Evolutionary conservation across 2,329 filamentous ascomycete genomes (phyloP), one percentile per base, ranked within the genome.

Genomic region (Epichloe bromicola): DNA sequence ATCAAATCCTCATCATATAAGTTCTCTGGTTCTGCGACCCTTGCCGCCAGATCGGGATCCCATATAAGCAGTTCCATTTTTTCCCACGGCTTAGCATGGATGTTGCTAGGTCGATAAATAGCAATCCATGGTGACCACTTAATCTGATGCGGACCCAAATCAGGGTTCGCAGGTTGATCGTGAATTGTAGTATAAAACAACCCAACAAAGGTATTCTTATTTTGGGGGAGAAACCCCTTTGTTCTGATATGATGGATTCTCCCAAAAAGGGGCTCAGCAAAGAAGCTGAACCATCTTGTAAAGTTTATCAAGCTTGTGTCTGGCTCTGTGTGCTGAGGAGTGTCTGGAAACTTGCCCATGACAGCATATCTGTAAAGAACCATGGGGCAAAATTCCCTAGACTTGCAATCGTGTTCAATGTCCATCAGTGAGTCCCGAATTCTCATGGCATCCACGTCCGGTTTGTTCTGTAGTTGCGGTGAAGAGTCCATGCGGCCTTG

Each of bases 61-160:
- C 76, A 80, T 39, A 82, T 75, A 5, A 81, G 63, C 12, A 82
- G 56, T 56, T 81, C 76, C 2, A 68, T 66, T 2, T 49, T 48
- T 0, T 2, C 55, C 59, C 64, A 71, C 1, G 60, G 56, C 20
- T 50, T 59, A 1, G 8, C 14, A 51, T 72, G 65, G 1, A 67
- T 62, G n/a, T 72, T 62, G 4, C 63, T 57, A 0, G 73, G 70
- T 11, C 78, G 70, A 52, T 71, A 70, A 14, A 76, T 57, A 0
- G 65, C 74, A 36, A 80, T 55, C 76, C 77, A 82, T 0, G 78
- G 74, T 41, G 43, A 49, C 37, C 37, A 37, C 4, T 15, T 26
- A 11, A 20, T 23, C 7, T 56, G 1, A 49, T 46, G 1, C 26
- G 44, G 45, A 23, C 20, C 17, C 20, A 23, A 40, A 11, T 10